These are phyloP conservation scores for Kwoniella mangroviensis DNA, from an alignment of 768 basidiomycete species.

Conservation along the genomic window DNA sequence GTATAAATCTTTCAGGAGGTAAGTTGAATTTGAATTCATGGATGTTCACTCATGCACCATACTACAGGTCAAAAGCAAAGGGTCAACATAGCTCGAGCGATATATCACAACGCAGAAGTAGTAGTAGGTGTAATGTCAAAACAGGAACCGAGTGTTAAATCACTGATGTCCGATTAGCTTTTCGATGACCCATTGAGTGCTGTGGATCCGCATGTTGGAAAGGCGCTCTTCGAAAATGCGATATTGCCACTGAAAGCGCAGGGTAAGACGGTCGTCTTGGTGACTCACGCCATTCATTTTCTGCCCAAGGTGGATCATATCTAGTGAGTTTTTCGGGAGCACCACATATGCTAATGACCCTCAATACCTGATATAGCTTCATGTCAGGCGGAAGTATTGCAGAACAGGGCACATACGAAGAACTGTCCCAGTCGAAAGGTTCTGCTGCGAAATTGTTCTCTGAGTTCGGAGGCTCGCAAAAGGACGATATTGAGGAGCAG, in stretches of 20 bases:
- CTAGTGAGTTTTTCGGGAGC: conserved; percentile 49
- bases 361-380: conserved; percentile 35
- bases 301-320: conserved; percentile 64
- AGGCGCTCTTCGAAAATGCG: conserved; percentile 70
- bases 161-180: conserved; percentile 39
- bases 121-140: conserved; percentile 19
- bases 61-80: conserved; percentile 51
- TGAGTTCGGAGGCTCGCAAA: conserved; percentile 66
- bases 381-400: conserved; percentile 61
- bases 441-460: conserved; percentile 66
- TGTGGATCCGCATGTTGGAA: conserved; percentile 77
- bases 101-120: conserved; percentile 62
- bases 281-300: conserved; percentile 67
- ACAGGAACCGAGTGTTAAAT: neutral
- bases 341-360: neutral
- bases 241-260: conserved; percentile 63
- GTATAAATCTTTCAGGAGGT: conserved; percentile 63
- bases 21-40: conserved; percentile 65
- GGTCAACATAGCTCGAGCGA: conserved; percentile 72
- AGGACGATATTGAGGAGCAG: conserved; percentile 36
- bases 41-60: neutral
- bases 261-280: conserved; percentile 65
- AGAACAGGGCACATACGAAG: conserved; percentile 64
- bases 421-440: conserved; percentile 63
- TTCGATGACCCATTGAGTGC: conserved; percentile 48